Evolutionary conservation across 1,139 yeast genomes (phyloP).

Genomic region (Sugiyamaella grinbergsii): DNA sequence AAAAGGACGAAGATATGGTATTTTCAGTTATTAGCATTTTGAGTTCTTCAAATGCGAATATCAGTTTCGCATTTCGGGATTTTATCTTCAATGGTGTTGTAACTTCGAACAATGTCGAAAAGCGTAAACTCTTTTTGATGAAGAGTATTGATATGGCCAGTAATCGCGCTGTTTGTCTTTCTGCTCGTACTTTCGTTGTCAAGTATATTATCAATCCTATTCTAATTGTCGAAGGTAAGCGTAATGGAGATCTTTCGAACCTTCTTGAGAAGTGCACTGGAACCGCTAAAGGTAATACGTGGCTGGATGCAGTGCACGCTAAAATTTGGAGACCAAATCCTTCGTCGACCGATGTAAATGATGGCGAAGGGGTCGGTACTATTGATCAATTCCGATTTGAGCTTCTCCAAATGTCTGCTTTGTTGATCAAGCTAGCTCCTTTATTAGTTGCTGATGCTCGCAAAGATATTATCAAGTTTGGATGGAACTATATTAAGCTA

Average conservation of each 20-base stretch:
- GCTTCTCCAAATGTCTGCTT: slow-evolving; percentile 76
- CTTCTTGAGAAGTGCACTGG: slow-evolving; percentile 47
- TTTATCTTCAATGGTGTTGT: slow-evolving; percentile 62
- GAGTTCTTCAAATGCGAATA: slow-evolving; percentile 47
- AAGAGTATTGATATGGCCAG: slow-evolving; percentile 54
- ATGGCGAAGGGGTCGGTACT: slow-evolving; percentile 61
- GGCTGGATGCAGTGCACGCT: slow-evolving; percentile 65
- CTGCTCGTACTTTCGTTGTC: slow-evolving; percentile 64
- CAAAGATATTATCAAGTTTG: slow-evolving; percentile 87
- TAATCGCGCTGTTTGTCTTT: slow-evolving; percentile 37
- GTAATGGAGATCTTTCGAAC: slow-evolving; percentile 51
- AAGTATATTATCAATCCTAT: slow-evolving; percentile 67
- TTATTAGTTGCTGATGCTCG: slow-evolving; percentile 60
- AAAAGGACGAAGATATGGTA: slow-evolving; percentile 46
- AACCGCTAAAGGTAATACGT: slow-evolving; percentile 42
- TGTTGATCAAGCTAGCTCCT: slow-evolving; percentile 72
- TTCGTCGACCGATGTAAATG: slow-evolving; percentile 27
- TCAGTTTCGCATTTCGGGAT: slow-evolving; percentile 55
- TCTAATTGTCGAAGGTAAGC: slow-evolving; percentile 62
- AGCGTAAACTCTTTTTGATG: slow-evolving; percentile 55
- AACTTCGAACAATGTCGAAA: slow-evolving; percentile 50
- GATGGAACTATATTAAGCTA: slow-evolving; percentile 89
- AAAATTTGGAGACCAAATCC: slow-evolving; percentile 74
- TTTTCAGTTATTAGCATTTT: slow-evolving; percentile 55
- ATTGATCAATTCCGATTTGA: slow-evolving; percentile 78